Conservation (phyloP, 164 flowering plant species). For the Kalanchoe fedtschenkoi region DNA sequence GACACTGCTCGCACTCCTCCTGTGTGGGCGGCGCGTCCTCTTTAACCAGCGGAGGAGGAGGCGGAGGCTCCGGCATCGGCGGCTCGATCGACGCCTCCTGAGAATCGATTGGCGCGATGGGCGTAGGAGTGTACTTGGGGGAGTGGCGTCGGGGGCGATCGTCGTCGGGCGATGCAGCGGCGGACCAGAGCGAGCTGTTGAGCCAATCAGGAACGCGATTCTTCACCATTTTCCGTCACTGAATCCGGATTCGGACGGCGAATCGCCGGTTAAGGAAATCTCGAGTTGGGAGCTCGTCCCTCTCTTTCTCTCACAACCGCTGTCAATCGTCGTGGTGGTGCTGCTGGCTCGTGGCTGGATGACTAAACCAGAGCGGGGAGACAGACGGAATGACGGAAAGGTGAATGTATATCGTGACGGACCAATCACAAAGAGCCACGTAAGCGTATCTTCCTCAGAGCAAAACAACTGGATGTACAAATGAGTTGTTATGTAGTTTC, state of each 20-base stretch:
- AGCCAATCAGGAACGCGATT: slow-evolving; percentile 88
- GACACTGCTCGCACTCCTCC: slow-evolving; percentile 15
- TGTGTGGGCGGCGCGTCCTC: slow-evolving; percentile 12
- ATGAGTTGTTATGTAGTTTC: too few species aligned
- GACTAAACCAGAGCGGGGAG: neutral
- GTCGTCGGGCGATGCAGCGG: slow-evolving; percentile 26
- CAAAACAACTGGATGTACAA: too few species aligned
- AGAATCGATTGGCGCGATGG: slow-evolving; percentile 8
- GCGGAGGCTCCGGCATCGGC: slow-evolving; percentile 7
- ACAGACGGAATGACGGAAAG: neutral
- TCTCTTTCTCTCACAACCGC: neutral
- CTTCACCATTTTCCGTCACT: slow-evolving; percentile 34
- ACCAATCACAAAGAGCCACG: neutral
- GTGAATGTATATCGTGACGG: neutral
- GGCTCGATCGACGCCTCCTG: slow-evolving; percentile 11
- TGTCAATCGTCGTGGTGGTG: neutral
- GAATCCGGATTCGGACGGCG: neutral
- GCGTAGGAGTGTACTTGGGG: slow-evolving; percentile 9
- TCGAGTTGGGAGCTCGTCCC: neutral
- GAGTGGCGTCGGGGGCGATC: slow-evolving; percentile 14
- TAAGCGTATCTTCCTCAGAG: too few species aligned
- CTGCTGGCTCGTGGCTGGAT: too few species aligned
- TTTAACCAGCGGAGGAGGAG: slow-evolving; percentile 14
- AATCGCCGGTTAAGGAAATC: too few species aligned
- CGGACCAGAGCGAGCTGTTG: slow-evolving; percentile 81